phyloP scores from a whole-genome alignment of 164 flowering plant genomes.

The Dillenia suffruticosa region DNA sequence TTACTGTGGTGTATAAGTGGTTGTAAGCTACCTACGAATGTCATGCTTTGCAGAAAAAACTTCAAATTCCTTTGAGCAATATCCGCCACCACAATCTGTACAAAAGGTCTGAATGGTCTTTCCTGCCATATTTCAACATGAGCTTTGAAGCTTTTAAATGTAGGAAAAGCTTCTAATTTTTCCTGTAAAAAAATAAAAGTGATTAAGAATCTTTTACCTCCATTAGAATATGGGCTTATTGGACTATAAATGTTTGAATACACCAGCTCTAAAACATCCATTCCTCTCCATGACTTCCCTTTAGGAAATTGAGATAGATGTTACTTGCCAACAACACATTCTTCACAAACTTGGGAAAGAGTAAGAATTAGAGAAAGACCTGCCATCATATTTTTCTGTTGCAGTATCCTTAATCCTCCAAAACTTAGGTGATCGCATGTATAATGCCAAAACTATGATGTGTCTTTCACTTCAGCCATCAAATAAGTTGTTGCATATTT shows the following conservation, averaged over 20 bases:
- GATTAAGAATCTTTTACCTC: conserved; percentile 1
- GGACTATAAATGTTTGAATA: conserved; percentile 9
- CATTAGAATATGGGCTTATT: conserved; percentile 12
- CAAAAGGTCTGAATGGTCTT: conserved; percentile 8
- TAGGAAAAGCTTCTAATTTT: conserved; percentile 3
- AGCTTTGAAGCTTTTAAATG: conserved; percentile 6
- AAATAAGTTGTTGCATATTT: conserved; percentile 3
- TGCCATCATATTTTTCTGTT: conserved; percentile 1
- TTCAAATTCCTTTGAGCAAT: conserved; percentile 9
- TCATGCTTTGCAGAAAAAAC: neutral
- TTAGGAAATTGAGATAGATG: conserved; percentile 3
- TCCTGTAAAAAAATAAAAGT: conserved; percentile 7
- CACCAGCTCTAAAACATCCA: conserved; percentile 4
- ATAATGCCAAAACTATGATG: conserved; percentile 4
- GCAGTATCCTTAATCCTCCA: conserved; percentile 2
- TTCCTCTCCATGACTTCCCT: conserved; percentile 12
- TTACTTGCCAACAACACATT: conserved; percentile 4
- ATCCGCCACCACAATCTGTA: conserved; percentile 8
- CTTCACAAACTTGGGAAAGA: conserved; percentile 10
- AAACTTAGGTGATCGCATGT: conserved; percentile 2
- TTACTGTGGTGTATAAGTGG: conserved; percentile 1
- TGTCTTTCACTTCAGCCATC: conserved; percentile 8
- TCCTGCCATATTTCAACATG: conserved; percentile 6
- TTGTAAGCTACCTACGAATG: neutral
- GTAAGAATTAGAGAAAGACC: conserved; percentile 2